Base-by-base conservation (phyloP, 2,329 filamentous ascomycete species). In the Alternaria sp. region DNA sequence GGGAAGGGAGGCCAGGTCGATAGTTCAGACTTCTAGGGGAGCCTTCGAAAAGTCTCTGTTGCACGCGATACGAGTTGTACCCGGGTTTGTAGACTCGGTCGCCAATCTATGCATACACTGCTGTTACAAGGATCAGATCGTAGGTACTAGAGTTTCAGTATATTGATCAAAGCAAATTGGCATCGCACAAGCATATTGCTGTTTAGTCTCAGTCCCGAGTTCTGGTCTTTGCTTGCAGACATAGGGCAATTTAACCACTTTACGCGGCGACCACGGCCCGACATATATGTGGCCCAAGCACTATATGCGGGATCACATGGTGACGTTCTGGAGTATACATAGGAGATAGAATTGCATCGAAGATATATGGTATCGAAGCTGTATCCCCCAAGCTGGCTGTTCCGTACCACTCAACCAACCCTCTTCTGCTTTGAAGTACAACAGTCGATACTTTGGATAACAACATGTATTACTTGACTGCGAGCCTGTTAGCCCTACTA, bases 261-360 rank as follows among this genome's bases (percentile, higher is more conserved):
- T 65, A 62, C 57, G 56, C 71, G 71, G 70, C 57, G 54, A 60
- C 58, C 55, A 61, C 72, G 72, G 72, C 66, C 72, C 72, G 72
- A 61, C 60, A 56, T 46, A 65, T 65, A 56, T 64, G 62, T 54
- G 60, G 61, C 58, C 45, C 48, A 23, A 52, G 58, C 46, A 55
- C 51, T 55, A 60, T 62, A 55, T 55, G 36, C 40, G 51, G 52
- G 62, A 56, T 68, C 68, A 72, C 65, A 67, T 70, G 63, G 50
- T 46, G 51, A 26, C 14, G 10, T 44, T 44, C 42, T 60, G 50
- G 58, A 64, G 60, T 31, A 13, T 11, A 42, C 31, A 53, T 52
- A 52, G 58, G 63, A 61, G 46, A 21, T 31, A 56, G 17, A 17
- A 17, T 17, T 17, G 17, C 17, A 17, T 17, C 2, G 17, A 63